phyloP scores from a whole-genome alignment of 495 filamentous ascomycete genomes.

The Thermochaetoides thermophila region DNA sequence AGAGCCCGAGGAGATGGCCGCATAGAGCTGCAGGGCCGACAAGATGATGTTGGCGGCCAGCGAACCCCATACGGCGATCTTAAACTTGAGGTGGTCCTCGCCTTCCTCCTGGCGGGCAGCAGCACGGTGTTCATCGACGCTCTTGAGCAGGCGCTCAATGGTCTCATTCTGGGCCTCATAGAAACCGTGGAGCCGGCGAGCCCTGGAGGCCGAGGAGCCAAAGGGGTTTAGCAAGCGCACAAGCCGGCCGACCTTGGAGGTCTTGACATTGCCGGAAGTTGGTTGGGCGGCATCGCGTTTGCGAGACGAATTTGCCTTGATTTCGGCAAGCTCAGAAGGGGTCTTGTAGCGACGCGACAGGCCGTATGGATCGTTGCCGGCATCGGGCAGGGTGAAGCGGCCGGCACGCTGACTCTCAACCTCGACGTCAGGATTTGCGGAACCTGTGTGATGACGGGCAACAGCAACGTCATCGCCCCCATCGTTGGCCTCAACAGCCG shows the following conservation, averaged over 20 bases:
- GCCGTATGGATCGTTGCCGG: slow-evolving; percentile 64
- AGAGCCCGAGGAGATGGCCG: slow-evolving; percentile 68
- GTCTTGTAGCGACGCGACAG: slow-evolving; percentile 70
- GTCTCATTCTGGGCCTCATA: slow-evolving; percentile 88
- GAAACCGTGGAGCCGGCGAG: slow-evolving; percentile 64
- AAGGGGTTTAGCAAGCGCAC: slow-evolving; percentile 10
- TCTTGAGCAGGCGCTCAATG: slow-evolving; percentile 81
- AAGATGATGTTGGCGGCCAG: slow-evolving; percentile 74
- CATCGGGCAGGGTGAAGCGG: slow-evolving; percentile 29
- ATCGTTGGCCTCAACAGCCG: slow-evolving; percentile 20
- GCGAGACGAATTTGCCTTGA: slow-evolving; percentile 68
- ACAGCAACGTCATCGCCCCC: slow-evolving; percentile 24
- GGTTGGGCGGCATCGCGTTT: slow-evolving; percentile 41
- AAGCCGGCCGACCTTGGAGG: slow-evolving; percentile 14
- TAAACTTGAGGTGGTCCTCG: slow-evolving; percentile 68
- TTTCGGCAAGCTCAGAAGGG: slow-evolving; percentile 57
- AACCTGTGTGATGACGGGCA: slow-evolving; percentile 26
- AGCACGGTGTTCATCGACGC: slow-evolving; percentile 77
- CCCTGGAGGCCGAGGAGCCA: slow-evolving; percentile 27
- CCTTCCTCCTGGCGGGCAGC: slow-evolving; percentile 65
- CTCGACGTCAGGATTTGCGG: slow-evolving; percentile 32
- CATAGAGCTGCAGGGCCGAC: slow-evolving; percentile 73
- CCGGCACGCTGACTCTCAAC: slow-evolving; percentile 48
- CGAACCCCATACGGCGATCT: slow-evolving; percentile 83
- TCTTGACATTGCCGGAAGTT: slow-evolving; percentile 16